Percentiles rank a stretch among this genome's conserved stretches.
phyloP scores from a whole-genome alignment of 345 rosid species.

The Isatis tinctoria region DNA sequence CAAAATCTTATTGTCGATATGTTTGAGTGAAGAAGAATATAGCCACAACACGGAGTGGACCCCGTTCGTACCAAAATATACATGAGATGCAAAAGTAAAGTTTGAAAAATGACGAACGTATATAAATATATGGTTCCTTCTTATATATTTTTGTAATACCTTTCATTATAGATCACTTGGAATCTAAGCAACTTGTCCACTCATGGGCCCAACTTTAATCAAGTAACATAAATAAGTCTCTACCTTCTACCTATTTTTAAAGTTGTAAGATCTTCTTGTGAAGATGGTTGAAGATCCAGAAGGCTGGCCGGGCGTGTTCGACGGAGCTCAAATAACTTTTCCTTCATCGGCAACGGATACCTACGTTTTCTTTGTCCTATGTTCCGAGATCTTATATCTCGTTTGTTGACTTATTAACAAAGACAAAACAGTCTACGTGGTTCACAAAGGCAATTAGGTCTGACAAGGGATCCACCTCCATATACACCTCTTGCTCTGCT shows the following conservation, averaged over 20 bases:
- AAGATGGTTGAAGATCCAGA: too few relatives aligned
- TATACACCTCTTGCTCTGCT: conserved; percentile 14
- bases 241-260: background rate
- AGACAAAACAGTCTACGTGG: too few relatives aligned
- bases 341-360: too few relatives aligned
- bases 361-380: too few relatives aligned
- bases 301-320: too few relatives aligned
- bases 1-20: background rate
- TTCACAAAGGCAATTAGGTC: too few relatives aligned
- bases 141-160: background rate
- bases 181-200: conserved; percentile 27
- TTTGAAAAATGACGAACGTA: background rate
- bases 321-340: too few relatives aligned
- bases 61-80: background rate
- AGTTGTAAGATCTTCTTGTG: background rate
- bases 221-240: background rate
- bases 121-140: background rate
- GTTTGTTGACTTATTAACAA: too few relatives aligned
- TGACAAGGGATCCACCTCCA: conserved; percentile 15
- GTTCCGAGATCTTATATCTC: too few relatives aligned
- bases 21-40: background rate
- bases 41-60: background rate
- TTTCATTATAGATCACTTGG: conserved; percentile 21
- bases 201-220: background rate
- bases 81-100: background rate